Conservation (phyloP, 2,329 filamentous ascomycete species). For the Ceratocystis ficicola region DNA sequence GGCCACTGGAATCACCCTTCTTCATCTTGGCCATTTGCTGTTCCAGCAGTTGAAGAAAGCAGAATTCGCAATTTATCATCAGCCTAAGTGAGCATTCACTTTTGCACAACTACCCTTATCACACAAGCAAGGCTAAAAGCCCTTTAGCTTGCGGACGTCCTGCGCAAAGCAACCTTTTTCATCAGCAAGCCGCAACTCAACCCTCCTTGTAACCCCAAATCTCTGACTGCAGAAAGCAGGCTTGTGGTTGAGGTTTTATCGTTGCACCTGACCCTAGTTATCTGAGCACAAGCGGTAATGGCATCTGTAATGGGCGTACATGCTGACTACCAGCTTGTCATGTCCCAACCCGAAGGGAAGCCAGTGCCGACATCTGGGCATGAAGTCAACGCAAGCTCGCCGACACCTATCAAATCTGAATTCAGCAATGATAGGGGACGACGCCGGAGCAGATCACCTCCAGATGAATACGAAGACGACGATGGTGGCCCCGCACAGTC, state of each 20-base stretch:
- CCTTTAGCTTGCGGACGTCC: too few relatives aligned
- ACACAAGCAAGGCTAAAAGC: too few relatives aligned
- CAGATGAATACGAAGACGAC: slow-evolving; percentile 32
- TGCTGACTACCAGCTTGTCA: slow-evolving; percentile 10
- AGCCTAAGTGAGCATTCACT: too few relatives aligned
- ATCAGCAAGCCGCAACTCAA: too few relatives aligned
- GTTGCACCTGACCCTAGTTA: background rate
- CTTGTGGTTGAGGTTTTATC: background rate
- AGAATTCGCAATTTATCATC: too few relatives aligned
- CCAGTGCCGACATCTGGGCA: background rate
- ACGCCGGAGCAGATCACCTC: slow-evolving; percentile 34
- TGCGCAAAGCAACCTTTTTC: too few relatives aligned
- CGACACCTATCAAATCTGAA: slow-evolving; percentile 30
- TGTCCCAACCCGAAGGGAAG: slow-evolving; percentile 6
- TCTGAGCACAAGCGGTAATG: slow-evolving; percentile 1
- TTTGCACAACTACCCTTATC: too few relatives aligned
- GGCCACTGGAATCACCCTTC: too few relatives aligned
- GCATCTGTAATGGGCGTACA: slow-evolving; percentile 14
- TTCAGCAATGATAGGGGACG: slow-evolving; percentile 32
- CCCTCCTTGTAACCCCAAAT: too few relatives aligned
- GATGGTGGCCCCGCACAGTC: slow-evolving; percentile 33
- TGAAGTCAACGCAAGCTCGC: slow-evolving; percentile 10
- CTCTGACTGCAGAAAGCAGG: too few relatives aligned
- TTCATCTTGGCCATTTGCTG: too few relatives aligned
- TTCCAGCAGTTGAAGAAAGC: too few relatives aligned